A percentile compares a stretch with the other conserved stretches of the same genome.
These are phyloP conservation scores for Xylaria intraflava DNA, from an alignment of 495 filamentous ascomycete species.

Conservation along the genomic window DNA sequence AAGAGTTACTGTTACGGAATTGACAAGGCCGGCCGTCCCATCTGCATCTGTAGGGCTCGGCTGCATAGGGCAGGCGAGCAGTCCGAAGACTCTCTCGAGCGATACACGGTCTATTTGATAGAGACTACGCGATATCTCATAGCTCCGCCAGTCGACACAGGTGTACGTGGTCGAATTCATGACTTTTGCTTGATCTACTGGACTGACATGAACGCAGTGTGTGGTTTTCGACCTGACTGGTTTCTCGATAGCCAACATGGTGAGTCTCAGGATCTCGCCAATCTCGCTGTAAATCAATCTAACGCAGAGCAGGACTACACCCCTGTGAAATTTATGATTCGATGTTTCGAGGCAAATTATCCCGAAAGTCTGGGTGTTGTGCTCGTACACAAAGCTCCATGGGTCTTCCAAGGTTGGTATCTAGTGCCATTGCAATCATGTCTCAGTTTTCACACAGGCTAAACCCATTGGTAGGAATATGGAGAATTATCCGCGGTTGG, in stretches of 20 bases:
- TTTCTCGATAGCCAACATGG: slow-evolving; percentile 93
- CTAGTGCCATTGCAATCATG: background rate
- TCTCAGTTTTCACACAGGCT: background rate
- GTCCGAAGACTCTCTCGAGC: slow-evolving; percentile 68
- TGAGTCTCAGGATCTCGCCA: slow-evolving; percentile 29
- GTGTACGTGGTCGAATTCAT: slow-evolving; percentile 23
- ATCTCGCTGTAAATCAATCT: slow-evolving; percentile 2
- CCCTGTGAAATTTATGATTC: slow-evolving; percentile 98
- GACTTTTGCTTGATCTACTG: slow-evolving; percentile 41
- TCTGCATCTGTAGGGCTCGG: slow-evolving; percentile 78
- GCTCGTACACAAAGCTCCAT: slow-evolving; percentile 94
- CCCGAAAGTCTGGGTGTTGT: slow-evolving; percentile 87
- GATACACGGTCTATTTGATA: slow-evolving; percentile 90
- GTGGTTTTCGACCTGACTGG: slow-evolving; percentile 91
- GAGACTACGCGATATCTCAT: slow-evolving; percentile 86
- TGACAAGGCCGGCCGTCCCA: slow-evolving; percentile 78
- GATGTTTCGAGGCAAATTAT: slow-evolving; percentile 98
- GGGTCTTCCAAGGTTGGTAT: slow-evolving; percentile 82
- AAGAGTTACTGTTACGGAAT: slow-evolving; percentile 89
- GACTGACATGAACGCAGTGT: slow-evolving; percentile 35
- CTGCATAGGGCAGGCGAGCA: slow-evolving; percentile 80
- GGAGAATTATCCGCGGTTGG: slow-evolving; percentile 92
- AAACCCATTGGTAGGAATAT: slow-evolving; percentile 50
- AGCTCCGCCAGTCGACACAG: slow-evolving; percentile 76
- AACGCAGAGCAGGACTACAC: slow-evolving; percentile 67